Percentiles rank a stretch among this genome's conserved stretches.
phyloP scores from a whole-genome alignment of 139 green algal species.

The Closterium sp. region DNA sequence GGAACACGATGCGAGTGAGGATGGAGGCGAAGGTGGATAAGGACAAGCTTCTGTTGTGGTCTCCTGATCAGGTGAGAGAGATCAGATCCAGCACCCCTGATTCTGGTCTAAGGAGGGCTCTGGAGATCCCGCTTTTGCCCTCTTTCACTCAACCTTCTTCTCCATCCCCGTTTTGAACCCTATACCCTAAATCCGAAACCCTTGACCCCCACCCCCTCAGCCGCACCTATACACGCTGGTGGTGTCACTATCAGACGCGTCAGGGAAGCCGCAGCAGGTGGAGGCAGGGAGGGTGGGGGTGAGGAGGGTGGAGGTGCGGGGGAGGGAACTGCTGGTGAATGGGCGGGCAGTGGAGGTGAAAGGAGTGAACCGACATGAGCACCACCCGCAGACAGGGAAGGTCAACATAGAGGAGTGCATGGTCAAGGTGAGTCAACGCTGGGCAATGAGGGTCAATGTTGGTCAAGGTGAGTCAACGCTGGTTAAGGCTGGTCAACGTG shows the following conservation, averaged over 20 bases:
- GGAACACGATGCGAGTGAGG: too few species aligned
- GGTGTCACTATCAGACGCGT: conserved; percentile 57
- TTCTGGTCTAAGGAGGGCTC: too few species aligned
- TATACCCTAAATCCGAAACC: not conserved
- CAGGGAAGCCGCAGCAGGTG: conserved; percentile 54
- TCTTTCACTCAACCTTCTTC: too few species aligned
- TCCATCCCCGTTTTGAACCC: not conserved
- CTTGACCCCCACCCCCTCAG: not conserved
- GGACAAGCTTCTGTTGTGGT: too few species aligned
- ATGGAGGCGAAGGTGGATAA: too few species aligned
- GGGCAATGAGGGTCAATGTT: not conserved
- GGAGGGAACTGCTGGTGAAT: conserved; percentile 81
- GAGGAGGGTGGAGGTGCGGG: conserved; percentile 62
- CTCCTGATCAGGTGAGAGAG: too few species aligned
- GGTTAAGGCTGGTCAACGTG: too few species aligned
- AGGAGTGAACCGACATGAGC: conserved; percentile 94
- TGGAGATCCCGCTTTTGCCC: too few species aligned
- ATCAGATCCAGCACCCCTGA: too few species aligned
- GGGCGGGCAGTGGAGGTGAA: conserved; percentile 70
- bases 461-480: not conserved
- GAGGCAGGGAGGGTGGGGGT: conserved; percentile 89
- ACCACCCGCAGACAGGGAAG: conserved; percentile 71
- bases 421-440: conserved; percentile 28
- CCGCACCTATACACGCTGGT: conserved; percentile 82
- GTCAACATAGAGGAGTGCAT: conserved; percentile 43